Conservation (phyloP, 2,329 filamentous ascomycete species). For the Penicillium verrucosum region DNA sequence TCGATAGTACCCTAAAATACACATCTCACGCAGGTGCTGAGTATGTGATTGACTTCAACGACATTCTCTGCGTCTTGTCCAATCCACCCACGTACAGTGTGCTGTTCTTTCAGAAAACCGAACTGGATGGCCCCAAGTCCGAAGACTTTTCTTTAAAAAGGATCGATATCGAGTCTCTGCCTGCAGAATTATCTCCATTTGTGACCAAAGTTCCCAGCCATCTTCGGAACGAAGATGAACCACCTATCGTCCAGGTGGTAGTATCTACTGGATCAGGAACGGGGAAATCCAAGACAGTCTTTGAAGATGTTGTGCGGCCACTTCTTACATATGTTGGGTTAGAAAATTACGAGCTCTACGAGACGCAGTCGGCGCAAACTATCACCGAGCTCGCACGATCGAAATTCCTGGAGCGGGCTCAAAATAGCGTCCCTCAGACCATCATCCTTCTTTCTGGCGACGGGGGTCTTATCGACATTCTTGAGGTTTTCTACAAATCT, state of each 20-base stretch:
- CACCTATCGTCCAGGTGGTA: slow-evolving; percentile 53
- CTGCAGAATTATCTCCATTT: slow-evolving; percentile 15
- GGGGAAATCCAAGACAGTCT: slow-evolving; percentile 56
- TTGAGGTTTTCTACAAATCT: slow-evolving; percentile 60
- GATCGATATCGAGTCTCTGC: slow-evolving; percentile 17
- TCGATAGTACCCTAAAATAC: slow-evolving; percentile 20
- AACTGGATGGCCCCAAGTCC: not conserved
- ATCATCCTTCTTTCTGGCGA: slow-evolving; percentile 83
- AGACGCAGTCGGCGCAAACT: slow-evolving; percentile 62
- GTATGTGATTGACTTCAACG: slow-evolving; percentile 15
- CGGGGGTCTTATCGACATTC: slow-evolving; percentile 76
- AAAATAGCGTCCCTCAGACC: slow-evolving; percentile 51
- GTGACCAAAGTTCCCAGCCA: slow-evolving; percentile 22
- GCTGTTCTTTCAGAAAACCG: slow-evolving; percentile 21
- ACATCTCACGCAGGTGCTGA: slow-evolving; percentile 10
- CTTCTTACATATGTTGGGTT: slow-evolving; percentile 49
- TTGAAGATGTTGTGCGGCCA: slow-evolving; percentile 54
- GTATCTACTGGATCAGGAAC: slow-evolving; percentile 67
- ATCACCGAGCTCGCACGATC: slow-evolving; percentile 61
- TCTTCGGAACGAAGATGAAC: slow-evolving; percentile 15
- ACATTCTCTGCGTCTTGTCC: slow-evolving; percentile 28
- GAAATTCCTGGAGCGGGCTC: slow-evolving; percentile 50
- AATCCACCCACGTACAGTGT: slow-evolving; percentile 13
- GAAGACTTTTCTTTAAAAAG: slow-evolving; percentile 13
- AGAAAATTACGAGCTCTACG: slow-evolving; percentile 54